phyloP scores from a whole-genome alignment of 495 filamentous ascomycete species.

The Aspergillus egyptiacus region DNA sequence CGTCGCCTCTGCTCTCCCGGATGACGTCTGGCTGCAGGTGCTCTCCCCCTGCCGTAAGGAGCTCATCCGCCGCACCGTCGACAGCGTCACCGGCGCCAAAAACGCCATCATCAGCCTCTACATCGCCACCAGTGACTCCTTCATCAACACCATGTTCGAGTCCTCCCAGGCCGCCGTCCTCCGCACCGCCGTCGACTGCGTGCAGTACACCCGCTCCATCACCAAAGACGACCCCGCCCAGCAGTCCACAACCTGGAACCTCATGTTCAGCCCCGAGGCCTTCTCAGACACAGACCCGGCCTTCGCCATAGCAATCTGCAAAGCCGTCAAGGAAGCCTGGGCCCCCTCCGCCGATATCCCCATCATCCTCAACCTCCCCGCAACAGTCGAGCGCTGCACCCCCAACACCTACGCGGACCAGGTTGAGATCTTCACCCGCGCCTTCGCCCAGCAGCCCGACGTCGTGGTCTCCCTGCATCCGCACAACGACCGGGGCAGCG shows the following conservation, averaged over 20 bases:
- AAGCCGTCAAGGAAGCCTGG: constrained; percentile 84
- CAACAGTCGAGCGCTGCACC: constrained; percentile 81
- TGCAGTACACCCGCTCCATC: constrained; percentile 66
- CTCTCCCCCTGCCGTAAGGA: constrained; percentile 81
- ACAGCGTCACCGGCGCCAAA: constrained; percentile 72
- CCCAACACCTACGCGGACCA: constrained; percentile 89
- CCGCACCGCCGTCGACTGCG: constrained; percentile 68
- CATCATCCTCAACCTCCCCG: constrained; percentile 88
- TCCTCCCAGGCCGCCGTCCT: constrained; percentile 68
- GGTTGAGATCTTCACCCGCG: constrained; percentile 78
- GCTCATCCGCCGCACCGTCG: constrained; percentile 72
- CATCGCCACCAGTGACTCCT: constrained; percentile 78
- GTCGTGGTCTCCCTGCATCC: constrained; percentile 70
- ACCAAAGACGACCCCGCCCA: constrained; percentile 79
- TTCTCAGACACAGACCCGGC: constrained; percentile 75
- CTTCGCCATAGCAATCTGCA: constrained; percentile 70
- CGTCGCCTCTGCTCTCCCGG: constrained; percentile 67
- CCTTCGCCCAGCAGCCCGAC: constrained; percentile 62
- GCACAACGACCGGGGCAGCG: constrained; percentile 84
- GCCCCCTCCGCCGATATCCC: constrained; percentile 64
- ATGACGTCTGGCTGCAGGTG: constrained; percentile 85
- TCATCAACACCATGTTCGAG: constrained; percentile 69
- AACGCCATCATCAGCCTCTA: constrained; percentile 84
- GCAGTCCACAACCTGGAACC: constrained; percentile 64
- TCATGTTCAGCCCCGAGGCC: constrained; percentile 83